These are phyloP conservation scores for Saccharomycopsis guyanensis DNA, from an alignment of 805 yeast species.

Conservation along the genomic window DNA sequence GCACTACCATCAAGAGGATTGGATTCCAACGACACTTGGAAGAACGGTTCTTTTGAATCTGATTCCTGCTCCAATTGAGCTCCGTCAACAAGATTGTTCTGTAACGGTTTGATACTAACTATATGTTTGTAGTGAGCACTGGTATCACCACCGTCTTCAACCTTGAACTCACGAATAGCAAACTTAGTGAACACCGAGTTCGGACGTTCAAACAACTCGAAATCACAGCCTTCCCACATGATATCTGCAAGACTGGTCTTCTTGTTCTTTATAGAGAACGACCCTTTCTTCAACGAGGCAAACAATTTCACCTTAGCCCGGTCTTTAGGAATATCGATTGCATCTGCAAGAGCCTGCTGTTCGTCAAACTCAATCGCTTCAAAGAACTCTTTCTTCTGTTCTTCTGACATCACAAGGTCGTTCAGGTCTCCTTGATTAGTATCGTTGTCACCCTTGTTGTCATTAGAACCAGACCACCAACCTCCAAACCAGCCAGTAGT, in stretches of 20 bases:
- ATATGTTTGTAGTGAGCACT: slow-evolving; percentile 77
- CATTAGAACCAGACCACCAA: slow-evolving; percentile 48
- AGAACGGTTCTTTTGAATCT: slow-evolving; percentile 52
- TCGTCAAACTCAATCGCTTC: slow-evolving; percentile 93
- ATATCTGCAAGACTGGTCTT: slow-evolving; percentile 59
- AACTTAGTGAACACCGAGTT: slow-evolving; percentile 69
- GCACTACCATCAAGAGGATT: slow-evolving; percentile 83
- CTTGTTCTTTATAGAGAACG: slow-evolving; percentile 46
- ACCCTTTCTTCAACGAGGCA: slow-evolving; percentile 68
- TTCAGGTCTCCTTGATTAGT: slow-evolving; percentile 15
- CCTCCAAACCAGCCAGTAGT: slow-evolving; percentile 57
- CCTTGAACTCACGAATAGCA: slow-evolving; percentile 70
- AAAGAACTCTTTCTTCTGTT: slow-evolving; percentile 81
- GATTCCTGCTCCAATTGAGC: slow-evolving; percentile 13
- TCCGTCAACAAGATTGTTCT: slow-evolving; percentile 31
- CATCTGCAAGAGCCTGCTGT: slow-evolving; percentile 38
- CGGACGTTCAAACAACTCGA: slow-evolving; percentile 67
- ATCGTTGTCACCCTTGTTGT: slow-evolving; percentile 25
- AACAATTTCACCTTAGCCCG: slow-evolving; percentile 58
- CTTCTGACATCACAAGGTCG: slow-evolving; percentile 60
- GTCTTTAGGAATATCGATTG: slow-evolving; percentile 66
- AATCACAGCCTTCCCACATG: slow-evolving; percentile 72
- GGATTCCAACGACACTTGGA: slow-evolving; percentile 72
- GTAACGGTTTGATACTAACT: slow-evolving; percentile 69
- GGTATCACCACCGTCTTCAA: slow-evolving; percentile 74